Conservation (phyloP, 1,284 basidiomycete species). For the Ceratobasidium papillatum region DNA sequence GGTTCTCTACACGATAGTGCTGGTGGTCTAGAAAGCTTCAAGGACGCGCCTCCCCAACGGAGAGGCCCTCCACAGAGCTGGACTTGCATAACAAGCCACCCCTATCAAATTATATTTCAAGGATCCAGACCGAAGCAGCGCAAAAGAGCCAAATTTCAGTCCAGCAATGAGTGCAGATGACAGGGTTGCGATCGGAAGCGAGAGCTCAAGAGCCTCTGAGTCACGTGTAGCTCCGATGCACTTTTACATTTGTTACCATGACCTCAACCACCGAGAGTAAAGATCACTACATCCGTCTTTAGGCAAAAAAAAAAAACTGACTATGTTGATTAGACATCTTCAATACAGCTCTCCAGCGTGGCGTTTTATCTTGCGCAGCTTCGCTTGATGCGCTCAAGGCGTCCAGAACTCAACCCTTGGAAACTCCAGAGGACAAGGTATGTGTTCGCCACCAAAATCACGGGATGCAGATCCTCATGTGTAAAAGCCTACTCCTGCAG, state of each 20-base stretch:
- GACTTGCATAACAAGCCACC: slow-evolving; percentile 34
- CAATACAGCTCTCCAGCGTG: slow-evolving; percentile 44
- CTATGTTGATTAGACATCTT: not conserved
- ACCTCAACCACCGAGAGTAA: slow-evolving; percentile 21
- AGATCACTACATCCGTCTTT: not conserved
- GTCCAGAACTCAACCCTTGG: slow-evolving; percentile 47
- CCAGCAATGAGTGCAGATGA: not conserved
- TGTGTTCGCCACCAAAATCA: not conserved
- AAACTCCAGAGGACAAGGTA: slow-evolving; percentile 7
- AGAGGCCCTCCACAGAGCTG: slow-evolving; percentile 27
- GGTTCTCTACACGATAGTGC: not conserved
- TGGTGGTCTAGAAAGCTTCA: slow-evolving; percentile 9
- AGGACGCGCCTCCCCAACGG: slow-evolving; percentile 12
- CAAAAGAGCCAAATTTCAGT: not conserved
- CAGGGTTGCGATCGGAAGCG: slow-evolving; percentile 23
- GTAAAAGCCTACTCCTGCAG: slow-evolving; percentile 25
- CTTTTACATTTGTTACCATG: slow-evolving; percentile 20
- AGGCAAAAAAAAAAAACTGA: not conserved
- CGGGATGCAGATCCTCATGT: slow-evolving; percentile 55
- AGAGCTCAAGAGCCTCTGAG: not conserved
- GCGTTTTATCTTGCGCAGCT: slow-evolving; percentile 52
- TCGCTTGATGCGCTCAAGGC: slow-evolving; percentile 48
- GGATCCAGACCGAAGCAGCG: not conserved
- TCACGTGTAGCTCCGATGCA: slow-evolving; percentile 26
- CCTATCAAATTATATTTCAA: not conserved